Percentiles rank a stretch among this genome's conserved stretches.
phyloP scores from a whole-genome alignment of 2,329 filamentous ascomycete species.

The Pyrenochaeta sp. region DNA sequence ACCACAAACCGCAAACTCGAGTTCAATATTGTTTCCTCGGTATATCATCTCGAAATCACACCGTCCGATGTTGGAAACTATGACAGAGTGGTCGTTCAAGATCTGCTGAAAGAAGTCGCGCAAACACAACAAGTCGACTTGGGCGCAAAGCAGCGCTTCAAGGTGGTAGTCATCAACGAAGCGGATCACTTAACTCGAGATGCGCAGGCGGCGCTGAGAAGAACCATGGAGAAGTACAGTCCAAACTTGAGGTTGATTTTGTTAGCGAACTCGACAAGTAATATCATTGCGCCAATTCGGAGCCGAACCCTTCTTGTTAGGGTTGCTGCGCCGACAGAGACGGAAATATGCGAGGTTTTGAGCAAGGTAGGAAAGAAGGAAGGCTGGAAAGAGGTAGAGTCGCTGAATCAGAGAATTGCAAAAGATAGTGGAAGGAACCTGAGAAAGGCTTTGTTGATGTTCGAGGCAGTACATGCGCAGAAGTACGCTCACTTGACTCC shows the following conservation, averaged over 20 bases:
- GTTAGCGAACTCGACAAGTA: constrained; percentile 93
- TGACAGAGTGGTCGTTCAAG: constrained; percentile 94
- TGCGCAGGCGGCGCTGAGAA: constrained; percentile 90
- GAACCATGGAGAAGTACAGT: constrained; percentile 99
- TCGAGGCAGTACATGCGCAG: constrained; percentile 94
- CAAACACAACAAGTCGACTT: constrained; percentile 99
- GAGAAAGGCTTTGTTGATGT: constrained; percentile 91
- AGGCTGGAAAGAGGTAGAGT: constrained; percentile 78
- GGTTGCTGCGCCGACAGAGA: constrained; percentile 86
- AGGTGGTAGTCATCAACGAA: constrained; percentile 99
- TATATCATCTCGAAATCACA: constrained; percentile 98
- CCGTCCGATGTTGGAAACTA: constrained; percentile 97
- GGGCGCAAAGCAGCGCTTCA: constrained; percentile 89
- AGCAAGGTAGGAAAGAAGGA: constrained; percentile 77
- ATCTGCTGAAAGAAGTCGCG: constrained; percentile 95
- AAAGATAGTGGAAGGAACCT: constrained; percentile 91
- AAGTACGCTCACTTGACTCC: constrained; percentile 69
- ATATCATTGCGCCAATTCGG: constrained; percentile 98
- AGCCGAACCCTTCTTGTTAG: constrained; percentile 90
- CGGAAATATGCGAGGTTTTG: constrained; percentile 83
- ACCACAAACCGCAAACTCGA: constrained; percentile 96
- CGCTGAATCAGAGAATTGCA: constrained; percentile 84
- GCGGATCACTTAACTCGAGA: constrained; percentile 93
- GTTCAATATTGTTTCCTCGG: constrained; percentile 97
- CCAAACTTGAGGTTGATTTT: constrained; percentile 92